phyloP scores from a whole-genome alignment of 2,329 filamentous ascomycete species.

The Botrytis hyacinthi region DNA sequence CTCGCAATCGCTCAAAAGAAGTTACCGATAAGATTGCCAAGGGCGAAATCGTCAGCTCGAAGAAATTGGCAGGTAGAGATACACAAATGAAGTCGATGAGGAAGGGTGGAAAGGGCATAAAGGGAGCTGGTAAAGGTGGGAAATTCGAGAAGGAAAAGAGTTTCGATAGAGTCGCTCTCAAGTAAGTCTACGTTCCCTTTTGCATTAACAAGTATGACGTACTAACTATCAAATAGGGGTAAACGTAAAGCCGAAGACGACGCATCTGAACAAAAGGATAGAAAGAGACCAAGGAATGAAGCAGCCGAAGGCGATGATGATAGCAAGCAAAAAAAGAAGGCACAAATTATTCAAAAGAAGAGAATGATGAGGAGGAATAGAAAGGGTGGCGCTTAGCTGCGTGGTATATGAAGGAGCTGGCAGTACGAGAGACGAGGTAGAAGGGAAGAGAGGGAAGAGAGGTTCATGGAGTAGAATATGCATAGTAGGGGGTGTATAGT shows the following conservation, averaged over 20 bases:
- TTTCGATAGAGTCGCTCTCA: conserved; percentile 29
- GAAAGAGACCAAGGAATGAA: conserved; percentile 19
- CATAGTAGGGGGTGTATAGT: not conserved
- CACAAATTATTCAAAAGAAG: conserved; percentile 84
- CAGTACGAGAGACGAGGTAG: not conserved
- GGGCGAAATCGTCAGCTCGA: conserved; percentile 35
- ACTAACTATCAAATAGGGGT: conserved; percentile 9
- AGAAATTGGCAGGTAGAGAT: conserved; percentile 37
- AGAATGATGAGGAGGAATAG: conserved; percentile 67
- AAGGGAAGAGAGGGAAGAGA: not conserved
- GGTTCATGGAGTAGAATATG: not conserved
- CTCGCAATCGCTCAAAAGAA: conserved; percentile 43
- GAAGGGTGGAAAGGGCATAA: conserved; percentile 38
- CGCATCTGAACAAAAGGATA: conserved; percentile 10
- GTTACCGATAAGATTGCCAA: conserved; percentile 38
- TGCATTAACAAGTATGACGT: not conserved
- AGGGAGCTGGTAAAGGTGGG: conserved; percentile 25
- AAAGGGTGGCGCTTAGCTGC: conserved; percentile 26
- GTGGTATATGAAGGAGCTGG: not conserved
- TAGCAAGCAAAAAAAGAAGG: conserved; percentile 57
- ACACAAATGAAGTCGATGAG: conserved; percentile 40
- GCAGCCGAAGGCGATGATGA: conserved; percentile 45
- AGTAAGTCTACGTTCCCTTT: conserved; percentile 3
- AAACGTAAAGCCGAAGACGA: conserved; percentile 24
- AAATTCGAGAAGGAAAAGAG: conserved; percentile 27